A percentile compares a stretch with the other conserved stretches of the same genome.
These are phyloP conservation scores for Citrullus colocynthis DNA, from an alignment of 306 rosid species.

Conservation along the genomic window DNA sequence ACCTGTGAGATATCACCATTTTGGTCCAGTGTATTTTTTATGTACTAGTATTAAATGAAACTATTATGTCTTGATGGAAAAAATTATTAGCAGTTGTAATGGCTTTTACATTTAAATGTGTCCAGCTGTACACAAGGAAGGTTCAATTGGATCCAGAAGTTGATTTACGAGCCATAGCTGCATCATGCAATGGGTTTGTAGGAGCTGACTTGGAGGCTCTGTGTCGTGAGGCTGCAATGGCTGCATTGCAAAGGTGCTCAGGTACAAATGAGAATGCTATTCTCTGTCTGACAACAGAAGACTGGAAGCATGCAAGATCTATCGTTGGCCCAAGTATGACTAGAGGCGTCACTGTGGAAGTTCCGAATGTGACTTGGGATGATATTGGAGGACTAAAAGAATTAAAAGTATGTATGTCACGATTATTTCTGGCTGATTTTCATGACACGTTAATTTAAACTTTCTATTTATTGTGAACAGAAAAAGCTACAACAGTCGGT, in stretches of 20 bases:
- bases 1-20: not conserved
- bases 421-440: slow-evolving; percentile 14
- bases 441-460: not conserved
- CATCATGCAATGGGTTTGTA: slow-evolving; percentile 83
- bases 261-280: slow-evolving; percentile 29
- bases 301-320: slow-evolving; percentile 66
- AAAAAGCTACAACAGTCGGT: slow-evolving; percentile 80
- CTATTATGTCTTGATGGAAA: not conserved
- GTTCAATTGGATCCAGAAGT: slow-evolving; percentile 37
- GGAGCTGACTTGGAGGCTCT: slow-evolving; percentile 92
- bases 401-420: slow-evolving; percentile 51
- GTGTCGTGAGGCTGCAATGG: slow-evolving; percentile 57
- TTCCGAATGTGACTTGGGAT: slow-evolving; percentile 87
- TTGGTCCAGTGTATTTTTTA: not conserved
- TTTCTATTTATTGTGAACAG: slow-evolving; percentile 26
- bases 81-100: not conserved
- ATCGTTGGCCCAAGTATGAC: slow-evolving; percentile 79
- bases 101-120: slow-evolving; percentile 4
- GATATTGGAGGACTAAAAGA: slow-evolving; percentile 84
- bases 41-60: not conserved
- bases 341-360: slow-evolving; percentile 75
- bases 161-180: slow-evolving; percentile 58
- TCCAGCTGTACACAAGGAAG: slow-evolving; percentile 77
- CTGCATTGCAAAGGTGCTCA: slow-evolving; percentile 40
- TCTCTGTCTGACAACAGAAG: slow-evolving; percentile 40